phyloP scores from a whole-genome alignment of 352 stramenopile species.

The Phytophthora colocasiae region DNA sequence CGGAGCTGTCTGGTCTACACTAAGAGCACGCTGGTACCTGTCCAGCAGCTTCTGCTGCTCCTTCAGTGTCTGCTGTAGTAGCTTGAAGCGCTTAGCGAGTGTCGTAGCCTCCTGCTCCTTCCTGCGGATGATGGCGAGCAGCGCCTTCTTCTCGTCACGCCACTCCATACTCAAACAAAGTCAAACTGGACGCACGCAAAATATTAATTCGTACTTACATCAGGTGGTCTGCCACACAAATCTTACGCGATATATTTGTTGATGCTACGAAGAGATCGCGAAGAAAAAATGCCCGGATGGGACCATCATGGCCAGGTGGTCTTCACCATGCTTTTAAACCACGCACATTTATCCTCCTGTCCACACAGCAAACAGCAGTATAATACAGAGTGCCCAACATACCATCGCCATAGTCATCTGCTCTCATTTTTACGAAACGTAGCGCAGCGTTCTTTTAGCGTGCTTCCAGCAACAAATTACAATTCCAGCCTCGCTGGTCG shows the following conservation, averaged over 20 bases:
- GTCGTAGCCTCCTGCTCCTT: constrained; percentile 49
- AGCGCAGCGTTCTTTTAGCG: constrained; percentile 19
- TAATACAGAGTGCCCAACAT: background rate
- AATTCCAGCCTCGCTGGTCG: constrained; percentile 22
- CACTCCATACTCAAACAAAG: constrained; percentile 40
- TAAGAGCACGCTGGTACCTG: constrained; percentile 63
- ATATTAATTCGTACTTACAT: constrained; percentile 14
- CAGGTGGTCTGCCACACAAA: background rate
- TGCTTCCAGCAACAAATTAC: constrained; percentile 3
- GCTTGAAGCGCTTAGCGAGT: constrained; percentile 63
- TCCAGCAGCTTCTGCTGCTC: constrained; percentile 81
- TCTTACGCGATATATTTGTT: background rate
- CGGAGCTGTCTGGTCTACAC: background rate
- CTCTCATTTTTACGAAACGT: background rate
- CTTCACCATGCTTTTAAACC: background rate
- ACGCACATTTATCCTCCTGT: background rate
- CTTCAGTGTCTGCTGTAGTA: constrained; percentile 66
- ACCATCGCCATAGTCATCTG: background rate
- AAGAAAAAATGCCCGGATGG: constrained; percentile 19
- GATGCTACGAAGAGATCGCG: constrained; percentile 6
- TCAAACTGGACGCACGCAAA: constrained; percentile 28
- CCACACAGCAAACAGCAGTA: constrained; percentile 8
- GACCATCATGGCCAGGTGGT: constrained; percentile 7
- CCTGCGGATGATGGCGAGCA: constrained; percentile 54
- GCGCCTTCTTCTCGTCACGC: constrained; percentile 48